phyloP scores from a whole-genome alignment of 495 filamentous ascomycete species.

The Endocarpon pusillum region DNA sequence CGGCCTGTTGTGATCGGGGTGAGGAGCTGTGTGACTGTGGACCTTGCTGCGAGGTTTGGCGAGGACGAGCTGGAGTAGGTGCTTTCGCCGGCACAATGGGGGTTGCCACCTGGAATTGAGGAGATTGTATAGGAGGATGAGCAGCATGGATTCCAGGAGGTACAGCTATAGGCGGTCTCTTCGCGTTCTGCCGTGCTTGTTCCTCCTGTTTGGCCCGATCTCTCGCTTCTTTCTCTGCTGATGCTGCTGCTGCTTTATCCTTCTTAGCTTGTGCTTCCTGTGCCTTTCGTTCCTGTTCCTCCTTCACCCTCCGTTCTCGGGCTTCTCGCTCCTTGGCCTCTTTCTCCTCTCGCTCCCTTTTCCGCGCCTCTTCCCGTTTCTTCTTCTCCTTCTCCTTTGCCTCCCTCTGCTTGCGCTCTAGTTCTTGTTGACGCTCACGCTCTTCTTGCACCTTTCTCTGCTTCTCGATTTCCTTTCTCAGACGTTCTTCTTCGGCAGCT shows the following conservation, averaged over 20 bases:
- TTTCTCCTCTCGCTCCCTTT: conserved; percentile 56
- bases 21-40: conserved; percentile 39
- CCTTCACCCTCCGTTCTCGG: conserved; percentile 31
- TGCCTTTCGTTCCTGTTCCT: conserved; percentile 49
- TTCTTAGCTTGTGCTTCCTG: conserved; percentile 45
- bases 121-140: conserved; percentile 44
- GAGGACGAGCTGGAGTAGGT: conserved; percentile 56
- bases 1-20: conserved; percentile 30
- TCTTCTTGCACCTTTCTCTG: conserved; percentile 63
- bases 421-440: conserved; percentile 63
- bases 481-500: conserved; percentile 72
- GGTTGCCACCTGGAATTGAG: conserved; percentile 59
- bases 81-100: conserved; percentile 72
- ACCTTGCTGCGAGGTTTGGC: conserved; percentile 69
- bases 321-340: conserved; percentile 47
- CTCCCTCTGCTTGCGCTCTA: conserved; percentile 54
- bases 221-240: conserved; percentile 27
- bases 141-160: conserved; percentile 36
- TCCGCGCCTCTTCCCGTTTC: conserved; percentile 41
- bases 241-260: conserved; percentile 29
- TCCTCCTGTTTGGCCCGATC: conserved; percentile 33
- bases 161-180: conserved; percentile 35
- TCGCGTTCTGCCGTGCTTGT: conserved; percentile 13
- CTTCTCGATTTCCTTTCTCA: conserved; percentile 63
- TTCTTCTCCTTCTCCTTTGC: conserved; percentile 57